phyloP scores from a whole-genome alignment of 805 yeast species.

The Sporopachydermia lactativora region DNA sequence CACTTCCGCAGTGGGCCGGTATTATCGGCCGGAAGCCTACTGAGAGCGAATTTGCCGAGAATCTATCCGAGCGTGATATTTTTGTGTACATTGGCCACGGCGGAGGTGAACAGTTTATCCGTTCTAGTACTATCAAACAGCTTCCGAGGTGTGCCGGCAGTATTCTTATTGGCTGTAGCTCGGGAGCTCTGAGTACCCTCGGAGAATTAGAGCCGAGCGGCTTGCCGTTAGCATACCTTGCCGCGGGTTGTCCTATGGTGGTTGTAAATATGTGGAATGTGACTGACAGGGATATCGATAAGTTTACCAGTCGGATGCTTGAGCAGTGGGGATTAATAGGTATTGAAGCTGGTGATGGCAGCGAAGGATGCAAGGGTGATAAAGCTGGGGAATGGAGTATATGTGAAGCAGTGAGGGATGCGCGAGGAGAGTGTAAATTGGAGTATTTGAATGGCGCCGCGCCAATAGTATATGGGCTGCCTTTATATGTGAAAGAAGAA shows the following conservation, averaged over 20 bases:
- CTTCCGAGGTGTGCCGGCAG: slow-evolving; percentile 22
- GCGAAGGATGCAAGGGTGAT: slow-evolving; percentile 23
- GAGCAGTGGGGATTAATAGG: slow-evolving; percentile 52
- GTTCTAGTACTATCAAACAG: slow-evolving; percentile 36
- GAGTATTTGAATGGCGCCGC: slow-evolving; percentile 82
- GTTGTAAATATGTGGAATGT: slow-evolving; percentile 93
- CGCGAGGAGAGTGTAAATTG: slow-evolving; percentile 58
- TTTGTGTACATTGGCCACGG: slow-evolving; percentile 90
- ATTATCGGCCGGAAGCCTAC: slow-evolving; percentile 39
- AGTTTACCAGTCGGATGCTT: slow-evolving; percentile 49
- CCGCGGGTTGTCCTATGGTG: slow-evolving; percentile 72
- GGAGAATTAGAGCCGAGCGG: slow-evolving; percentile 66
- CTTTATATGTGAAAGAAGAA: slow-evolving; percentile 24
- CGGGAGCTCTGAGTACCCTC: slow-evolving; percentile 45
- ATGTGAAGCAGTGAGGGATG: slow-evolving; percentile 40
- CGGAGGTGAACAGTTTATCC: slow-evolving; percentile 79
- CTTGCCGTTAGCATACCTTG: slow-evolving; percentile 58
- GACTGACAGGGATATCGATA: slow-evolving; percentile 89
- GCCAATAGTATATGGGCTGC: slow-evolving; percentile 83
- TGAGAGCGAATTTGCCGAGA: slow-evolving; percentile 34
- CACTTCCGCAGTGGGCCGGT: slow-evolving; percentile 34
- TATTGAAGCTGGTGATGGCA: slow-evolving; percentile 13
- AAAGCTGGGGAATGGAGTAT: slow-evolving; percentile 32
- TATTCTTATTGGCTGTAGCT: slow-evolving; percentile 79
- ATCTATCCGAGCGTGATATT: slow-evolving; percentile 29